A percentile compares a stretch with the other conserved stretches of the same genome.
These are phyloP conservation scores for Hericium rajendrae DNA, from an alignment of 768 basidiomycete species.

Conservation along the genomic window DNA sequence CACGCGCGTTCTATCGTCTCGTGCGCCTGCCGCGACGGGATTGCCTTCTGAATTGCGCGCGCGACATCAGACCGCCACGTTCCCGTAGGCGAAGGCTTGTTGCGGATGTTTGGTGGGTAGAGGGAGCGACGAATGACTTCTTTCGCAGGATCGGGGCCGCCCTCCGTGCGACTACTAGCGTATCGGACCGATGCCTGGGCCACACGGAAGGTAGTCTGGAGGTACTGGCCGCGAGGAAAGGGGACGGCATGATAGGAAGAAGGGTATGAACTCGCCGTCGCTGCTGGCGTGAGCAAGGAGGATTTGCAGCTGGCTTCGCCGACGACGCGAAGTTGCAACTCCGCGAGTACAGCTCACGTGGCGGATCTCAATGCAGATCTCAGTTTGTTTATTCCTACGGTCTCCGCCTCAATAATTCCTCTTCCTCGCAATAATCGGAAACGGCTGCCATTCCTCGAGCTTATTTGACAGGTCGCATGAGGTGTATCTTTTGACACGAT, in stretches of 20 bases:
- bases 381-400: too few relatives aligned
- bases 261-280: neutral
- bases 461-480: too few relatives aligned
- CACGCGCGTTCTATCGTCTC: conserved; percentile 89
- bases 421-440: too few relatives aligned
- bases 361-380: neutral
- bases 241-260: conserved; percentile 27
- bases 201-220: conserved; percentile 24
- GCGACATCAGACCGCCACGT: conserved; percentile 78
- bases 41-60: conserved; percentile 68
- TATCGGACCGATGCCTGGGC: conserved; percentile 29
- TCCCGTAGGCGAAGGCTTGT: conserved; percentile 65
- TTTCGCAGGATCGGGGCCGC: conserved; percentile 46
- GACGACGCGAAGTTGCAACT: neutral
- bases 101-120: conserved; percentile 70
- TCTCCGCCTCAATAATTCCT: too few relatives aligned
- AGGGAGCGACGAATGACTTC: conserved; percentile 71
- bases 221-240: conserved; percentile 28
- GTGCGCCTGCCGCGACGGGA: conserved; percentile 84
- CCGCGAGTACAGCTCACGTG: neutral
- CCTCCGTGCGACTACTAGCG: conserved; percentile 27
- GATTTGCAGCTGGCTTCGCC: neutral
- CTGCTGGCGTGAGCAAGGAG: neutral
- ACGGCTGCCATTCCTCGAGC: too few relatives aligned
- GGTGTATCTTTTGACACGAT: too few relatives aligned